These are phyloP conservation scores for Colletotrichum lindemuthianum DNA, from an alignment of 2,329 filamentous ascomycete genomes.

Conservation along the genomic window DNA sequence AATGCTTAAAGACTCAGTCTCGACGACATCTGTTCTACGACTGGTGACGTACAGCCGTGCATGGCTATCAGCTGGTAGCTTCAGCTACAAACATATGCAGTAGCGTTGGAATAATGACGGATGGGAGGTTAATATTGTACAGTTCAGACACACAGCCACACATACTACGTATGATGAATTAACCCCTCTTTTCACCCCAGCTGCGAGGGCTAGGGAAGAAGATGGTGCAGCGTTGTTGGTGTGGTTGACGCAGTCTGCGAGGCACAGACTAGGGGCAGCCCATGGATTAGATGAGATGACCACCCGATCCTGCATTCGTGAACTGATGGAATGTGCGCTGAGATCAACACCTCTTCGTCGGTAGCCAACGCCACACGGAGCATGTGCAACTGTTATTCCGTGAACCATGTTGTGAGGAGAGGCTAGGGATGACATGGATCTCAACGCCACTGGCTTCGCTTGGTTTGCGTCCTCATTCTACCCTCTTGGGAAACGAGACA, in stretches of 20 bases:
- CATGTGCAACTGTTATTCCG: conserved; percentile 2
- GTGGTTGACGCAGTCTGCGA: background rate
- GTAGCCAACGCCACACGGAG: conserved; percentile 18
- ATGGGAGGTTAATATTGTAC: too few relatives aligned
- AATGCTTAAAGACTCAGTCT: background rate
- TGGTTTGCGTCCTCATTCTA: background rate
- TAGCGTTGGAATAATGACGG: too few relatives aligned
- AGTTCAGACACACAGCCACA: too few relatives aligned
- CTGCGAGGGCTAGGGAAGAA: background rate
- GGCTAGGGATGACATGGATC: background rate
- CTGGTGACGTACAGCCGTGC: too few relatives aligned
- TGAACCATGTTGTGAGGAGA: conserved; percentile 5
- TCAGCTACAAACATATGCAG: fast-evolving
- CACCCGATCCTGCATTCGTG: background rate
- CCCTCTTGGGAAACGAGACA: background rate
- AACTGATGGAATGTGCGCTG: background rate
- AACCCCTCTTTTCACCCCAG: background rate
- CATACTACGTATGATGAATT: too few relatives aligned
- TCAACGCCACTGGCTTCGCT: too few relatives aligned
- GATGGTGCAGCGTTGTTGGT: background rate
- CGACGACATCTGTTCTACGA: background rate
- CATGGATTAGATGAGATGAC: background rate
- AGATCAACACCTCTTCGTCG: too few relatives aligned
- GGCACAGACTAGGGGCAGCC: background rate
- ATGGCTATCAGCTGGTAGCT: background rate